Conservation (phyloP, 306 rosid species). For the Corylus avellana region DNA sequence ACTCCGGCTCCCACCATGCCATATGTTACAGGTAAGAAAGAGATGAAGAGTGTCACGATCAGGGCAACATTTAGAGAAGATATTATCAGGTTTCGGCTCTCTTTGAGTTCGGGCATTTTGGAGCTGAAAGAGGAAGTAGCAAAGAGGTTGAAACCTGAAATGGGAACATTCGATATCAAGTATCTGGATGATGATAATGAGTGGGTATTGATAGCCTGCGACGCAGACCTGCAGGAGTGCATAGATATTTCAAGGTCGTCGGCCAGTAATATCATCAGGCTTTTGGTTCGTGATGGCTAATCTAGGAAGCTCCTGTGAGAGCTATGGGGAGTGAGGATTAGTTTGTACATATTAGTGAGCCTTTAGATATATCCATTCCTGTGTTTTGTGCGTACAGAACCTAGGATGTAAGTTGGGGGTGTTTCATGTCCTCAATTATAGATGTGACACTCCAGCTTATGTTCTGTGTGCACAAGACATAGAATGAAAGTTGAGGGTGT, state of each 20-base stretch:
- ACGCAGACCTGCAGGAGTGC: conserved; percentile 82
- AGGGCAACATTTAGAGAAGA: conserved; percentile 78
- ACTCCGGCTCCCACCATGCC: conserved; percentile 26
- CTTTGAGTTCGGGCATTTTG: conserved; percentile 45
- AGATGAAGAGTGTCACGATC: conserved; percentile 56
- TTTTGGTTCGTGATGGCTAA: conserved; percentile 60
- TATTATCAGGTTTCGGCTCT: conserved; percentile 71
- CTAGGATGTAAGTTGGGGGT: no score
- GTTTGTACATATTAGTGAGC: conserved; percentile 32
- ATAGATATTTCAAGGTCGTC: conserved; percentile 60
- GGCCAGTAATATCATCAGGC: conserved; percentile 66
- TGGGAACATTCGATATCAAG: conserved; percentile 72
- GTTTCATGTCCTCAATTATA: no score
- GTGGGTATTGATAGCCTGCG: conserved; percentile 85
- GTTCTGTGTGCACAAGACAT: no score
- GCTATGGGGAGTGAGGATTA: conserved; percentile 49
- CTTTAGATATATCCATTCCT: no score
- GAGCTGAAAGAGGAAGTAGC: conserved; percentile 71
- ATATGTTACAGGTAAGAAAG: conserved; percentile 40
- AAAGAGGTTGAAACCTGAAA: conserved; percentile 67
- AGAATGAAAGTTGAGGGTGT: no score
- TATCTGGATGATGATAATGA: conserved; percentile 82
- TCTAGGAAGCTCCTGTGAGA: conserved; percentile 78
- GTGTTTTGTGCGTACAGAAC: no score
- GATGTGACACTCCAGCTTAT: no score